Conservation (phyloP, 129 eudicot species). For the Oenanthe sinensis region DNA sequence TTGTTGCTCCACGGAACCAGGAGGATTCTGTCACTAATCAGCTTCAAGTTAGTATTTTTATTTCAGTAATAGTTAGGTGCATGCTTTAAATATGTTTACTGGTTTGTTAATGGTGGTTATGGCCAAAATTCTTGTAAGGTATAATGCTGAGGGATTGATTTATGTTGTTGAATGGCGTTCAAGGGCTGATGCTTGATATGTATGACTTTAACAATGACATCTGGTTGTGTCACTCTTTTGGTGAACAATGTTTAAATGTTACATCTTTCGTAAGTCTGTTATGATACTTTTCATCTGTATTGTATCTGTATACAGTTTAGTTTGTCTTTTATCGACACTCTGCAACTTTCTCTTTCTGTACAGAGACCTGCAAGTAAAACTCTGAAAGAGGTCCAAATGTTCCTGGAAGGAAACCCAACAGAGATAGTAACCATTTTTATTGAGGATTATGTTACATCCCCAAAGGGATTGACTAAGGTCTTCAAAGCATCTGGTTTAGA, state of each 20-base stretch:
- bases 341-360: constrained; percentile 13
- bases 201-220: constrained; percentile 82
- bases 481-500: constrained; percentile 72
- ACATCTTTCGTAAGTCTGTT: constrained; percentile 75
- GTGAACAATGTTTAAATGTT: constrained; percentile 62
- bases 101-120: not conserved
- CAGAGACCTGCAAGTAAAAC: constrained; percentile 90
- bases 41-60: constrained; percentile 34
- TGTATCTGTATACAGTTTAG: not conserved
- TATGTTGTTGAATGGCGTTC: constrained; percentile 77
- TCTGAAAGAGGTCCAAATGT: constrained; percentile 55
- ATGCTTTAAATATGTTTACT: not conserved
- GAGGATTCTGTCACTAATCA: constrained; percentile 77
- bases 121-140: not conserved
- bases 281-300: not conserved
- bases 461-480: constrained; percentile 63
- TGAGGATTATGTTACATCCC: constrained; percentile 68
- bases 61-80: not conserved
- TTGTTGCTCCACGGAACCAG: constrained; percentile 72
- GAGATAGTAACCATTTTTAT: constrained; percentile 85
- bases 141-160: not conserved
- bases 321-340: not conserved
- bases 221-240: constrained; percentile 89
- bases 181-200: constrained; percentile 98
- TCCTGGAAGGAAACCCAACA: constrained; percentile 60